Percentiles rank a stretch among this genome's conserved stretches.
Conservation (phyloP, 305 asterid genomes). For the Solanum hybrid region DNA sequence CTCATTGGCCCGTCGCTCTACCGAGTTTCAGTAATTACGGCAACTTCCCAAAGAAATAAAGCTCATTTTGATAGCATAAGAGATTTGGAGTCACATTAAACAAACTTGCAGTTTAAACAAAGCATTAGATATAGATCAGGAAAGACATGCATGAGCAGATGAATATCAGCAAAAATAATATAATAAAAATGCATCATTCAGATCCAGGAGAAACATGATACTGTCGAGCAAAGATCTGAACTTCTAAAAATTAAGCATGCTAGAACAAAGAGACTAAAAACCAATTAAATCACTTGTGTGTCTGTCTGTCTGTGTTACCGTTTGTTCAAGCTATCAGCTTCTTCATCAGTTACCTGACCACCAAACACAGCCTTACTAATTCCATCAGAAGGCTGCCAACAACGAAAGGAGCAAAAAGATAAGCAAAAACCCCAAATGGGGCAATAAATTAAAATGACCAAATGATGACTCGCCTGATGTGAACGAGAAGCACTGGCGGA, state of each 20-base stretch:
- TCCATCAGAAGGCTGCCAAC: conserved; percentile 54
- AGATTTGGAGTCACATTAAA: not conserved
- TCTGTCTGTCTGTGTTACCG: conserved; percentile 25
- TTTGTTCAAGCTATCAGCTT: conserved; percentile 69
- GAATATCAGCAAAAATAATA: not conserved
- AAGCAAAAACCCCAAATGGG: not conserved
- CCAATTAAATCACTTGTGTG: not conserved
- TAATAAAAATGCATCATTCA: not conserved
- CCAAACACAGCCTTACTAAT: conserved; percentile 71
- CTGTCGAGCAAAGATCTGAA: not conserved
- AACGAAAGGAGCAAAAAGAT: not conserved
- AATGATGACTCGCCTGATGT: conserved; percentile 23
- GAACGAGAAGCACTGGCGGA: conserved; percentile 15
- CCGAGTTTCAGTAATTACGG: not conserved
- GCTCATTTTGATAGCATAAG: not conserved
- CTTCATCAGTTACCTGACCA: conserved; percentile 79
- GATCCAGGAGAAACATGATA: not conserved
- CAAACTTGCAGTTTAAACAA: not conserved
- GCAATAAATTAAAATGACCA: not conserved
- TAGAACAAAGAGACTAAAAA: not conserved
- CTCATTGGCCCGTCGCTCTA: not conserved
- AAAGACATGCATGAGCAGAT: not conserved
- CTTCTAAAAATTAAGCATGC: not conserved
- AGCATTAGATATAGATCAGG: not conserved
- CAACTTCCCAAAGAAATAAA: not conserved